These are phyloP conservation scores for Ophiobolus disseminans DNA, from an alignment of 2,329 filamentous ascomycete genomes.

Conservation along the genomic window DNA sequence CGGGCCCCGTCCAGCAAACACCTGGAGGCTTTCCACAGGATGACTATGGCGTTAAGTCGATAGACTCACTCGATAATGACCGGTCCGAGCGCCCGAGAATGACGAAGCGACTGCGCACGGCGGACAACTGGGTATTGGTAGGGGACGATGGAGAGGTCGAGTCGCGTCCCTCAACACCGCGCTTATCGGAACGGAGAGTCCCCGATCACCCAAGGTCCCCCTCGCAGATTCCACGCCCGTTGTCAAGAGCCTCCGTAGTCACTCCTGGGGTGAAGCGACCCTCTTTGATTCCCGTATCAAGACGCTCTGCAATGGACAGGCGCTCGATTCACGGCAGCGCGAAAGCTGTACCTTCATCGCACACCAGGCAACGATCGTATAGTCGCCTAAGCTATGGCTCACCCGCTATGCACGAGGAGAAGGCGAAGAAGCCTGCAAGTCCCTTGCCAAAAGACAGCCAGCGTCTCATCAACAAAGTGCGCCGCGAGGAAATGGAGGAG, in stretches of 20 bases:
- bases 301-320: conserved; percentile 45
- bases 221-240: conserved; percentile 46
- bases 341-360: conserved; percentile 14
- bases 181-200: conserved; percentile 41
- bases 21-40: conserved; percentile 64
- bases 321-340: conserved; percentile 26
- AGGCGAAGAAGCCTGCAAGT: conserved; percentile 27
- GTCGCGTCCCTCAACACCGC: conserved; percentile 57
- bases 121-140: conserved; percentile 58
- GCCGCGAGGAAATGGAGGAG: conserved; percentile 76
- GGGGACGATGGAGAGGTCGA: conserved; percentile 59
- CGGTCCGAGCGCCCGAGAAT: conserved; percentile 53
- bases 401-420: conserved; percentile 30
- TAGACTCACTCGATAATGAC: conserved; percentile 52
- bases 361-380: conserved; percentile 31
- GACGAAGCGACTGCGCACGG: conserved; percentile 57
- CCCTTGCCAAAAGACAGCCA: conserved; percentile 70
- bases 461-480: conserved; percentile 73
- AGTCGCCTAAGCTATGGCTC: conserved; percentile 44
- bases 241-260: conserved; percentile 26
- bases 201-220: conserved; percentile 32
- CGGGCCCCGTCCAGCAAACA: conserved; percentile 42
- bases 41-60: conserved; percentile 55
- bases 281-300: conserved; percentile 54
- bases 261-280: conserved; percentile 35